These are phyloP conservation scores for Sporothrix phasma DNA, from an alignment of 2,329 filamentous ascomycete genomes.

Conservation along the genomic window DNA sequence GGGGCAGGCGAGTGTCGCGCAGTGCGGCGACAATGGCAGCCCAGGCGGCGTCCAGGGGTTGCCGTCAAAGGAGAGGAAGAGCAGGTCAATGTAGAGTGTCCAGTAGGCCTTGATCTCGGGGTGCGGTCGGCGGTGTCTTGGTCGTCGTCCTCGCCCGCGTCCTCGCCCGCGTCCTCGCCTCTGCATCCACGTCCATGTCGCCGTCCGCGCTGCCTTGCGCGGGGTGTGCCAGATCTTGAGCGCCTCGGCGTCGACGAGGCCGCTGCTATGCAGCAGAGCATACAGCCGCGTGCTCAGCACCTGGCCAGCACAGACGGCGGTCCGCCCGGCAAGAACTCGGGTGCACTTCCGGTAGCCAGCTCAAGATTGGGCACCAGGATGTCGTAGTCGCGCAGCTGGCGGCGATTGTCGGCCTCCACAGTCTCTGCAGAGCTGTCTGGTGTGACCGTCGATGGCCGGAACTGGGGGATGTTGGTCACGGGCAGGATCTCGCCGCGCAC, in stretches of 20 bases:
- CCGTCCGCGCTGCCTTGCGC: conserved; percentile 20
- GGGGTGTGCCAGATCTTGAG: conserved; percentile 60
- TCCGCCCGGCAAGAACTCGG: conserved; percentile 72
- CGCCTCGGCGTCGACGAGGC: conserved; percentile 55
- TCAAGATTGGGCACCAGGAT: conserved; percentile 91
- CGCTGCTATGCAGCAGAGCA: conserved; percentile 62
- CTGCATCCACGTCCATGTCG: conserved; percentile 23
- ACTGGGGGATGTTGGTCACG: conserved; percentile 62
- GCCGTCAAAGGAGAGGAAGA: conserved; percentile 87
- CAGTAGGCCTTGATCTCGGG: conserved; percentile 70
- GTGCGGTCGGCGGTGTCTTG: conserved; percentile 21
- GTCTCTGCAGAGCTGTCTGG: neutral
- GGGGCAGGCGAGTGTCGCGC: conserved; percentile 64
- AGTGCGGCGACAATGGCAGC: conserved; percentile 72
- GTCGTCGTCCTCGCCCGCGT: conserved; percentile 16
- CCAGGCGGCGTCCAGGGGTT: conserved; percentile 89
- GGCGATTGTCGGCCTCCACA: conserved; percentile 22
- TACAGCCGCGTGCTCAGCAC: conserved; percentile 72
- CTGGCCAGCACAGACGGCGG: conserved; percentile 75
- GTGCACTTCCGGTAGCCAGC: conserved; percentile 80
- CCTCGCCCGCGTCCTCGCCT: no score
- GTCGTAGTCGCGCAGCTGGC: conserved; percentile 51
- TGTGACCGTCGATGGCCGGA: conserved; percentile 33
- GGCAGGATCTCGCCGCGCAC: conserved; percentile 77
- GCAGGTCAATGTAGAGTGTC: conserved; percentile 89